Base-by-base conservation (phyloP, 176 grass and related monocot genomes). In the Aegilops umbellulata region DNA sequence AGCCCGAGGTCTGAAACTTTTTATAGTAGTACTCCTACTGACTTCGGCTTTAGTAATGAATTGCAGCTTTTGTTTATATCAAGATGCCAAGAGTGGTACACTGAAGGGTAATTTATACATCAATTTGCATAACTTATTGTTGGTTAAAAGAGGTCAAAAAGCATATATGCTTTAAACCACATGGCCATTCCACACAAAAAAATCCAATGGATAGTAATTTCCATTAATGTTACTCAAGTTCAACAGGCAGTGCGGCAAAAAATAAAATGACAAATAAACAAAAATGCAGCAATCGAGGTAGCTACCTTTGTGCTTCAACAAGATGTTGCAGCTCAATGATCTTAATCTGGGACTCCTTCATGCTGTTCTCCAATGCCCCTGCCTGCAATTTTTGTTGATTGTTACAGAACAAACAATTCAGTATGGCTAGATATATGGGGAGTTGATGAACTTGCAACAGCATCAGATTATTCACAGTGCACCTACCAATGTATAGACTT, bases 311-410 rank as follows among this genome's bases (percentile, higher is more conserved):
- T 68, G 90, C 97, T 91, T 99, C 89, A 11, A 99, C 94, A 87
- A 99, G 93, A 75, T 99, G 94, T 77, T 97, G 88, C 27, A 94
- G 90, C 92, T 99, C 97, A 83, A 99, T 41, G 11, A 99, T 99
- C 85, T 87, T 99, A 75, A 94, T 47, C 58, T 99, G 97, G 32
- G 97, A 99, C 30, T 99, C 94, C 83, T 99, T 99, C 77, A 99
- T 86, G 66, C 88, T 97, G 87, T 91, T 99, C 90, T 89, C 97
- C 25, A 99, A 77, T 70, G 94, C 94, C 34, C 94, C 97, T n/a
- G 97, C 97, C 94, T 99, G 69, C 68, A 84, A 79, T 57, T 22
- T 76, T 32, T 29, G 29, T 70, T 20, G 27, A 77, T 78, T 34
- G 30, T 58, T 58, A 58, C 25, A 65, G 15, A 24, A 77, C 8